Conservation (phyloP, 2,329 filamentous ascomycete species). For the Dactylellina cionopaga region DNA sequence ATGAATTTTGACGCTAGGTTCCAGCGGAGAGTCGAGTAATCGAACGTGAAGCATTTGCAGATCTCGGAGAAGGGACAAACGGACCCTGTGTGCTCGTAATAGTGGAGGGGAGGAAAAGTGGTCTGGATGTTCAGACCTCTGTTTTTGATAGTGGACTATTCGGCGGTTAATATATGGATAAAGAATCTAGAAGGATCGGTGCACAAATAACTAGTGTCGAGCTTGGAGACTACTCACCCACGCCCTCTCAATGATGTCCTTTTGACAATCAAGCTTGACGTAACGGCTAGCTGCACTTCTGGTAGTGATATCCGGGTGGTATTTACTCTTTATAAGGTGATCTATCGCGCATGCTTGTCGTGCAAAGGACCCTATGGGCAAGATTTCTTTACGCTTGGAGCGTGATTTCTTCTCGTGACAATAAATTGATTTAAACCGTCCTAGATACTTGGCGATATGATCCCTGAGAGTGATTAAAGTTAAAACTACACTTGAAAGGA, state of each 20-base stretch:
- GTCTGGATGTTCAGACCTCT: no score
- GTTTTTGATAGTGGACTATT: no score
- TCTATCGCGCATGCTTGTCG: not conserved
- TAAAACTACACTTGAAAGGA: not conserved
- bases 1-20: no score
- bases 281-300: not conserved
- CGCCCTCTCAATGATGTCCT: not conserved
- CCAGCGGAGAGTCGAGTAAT: no score
- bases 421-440: conserved; percentile 4
- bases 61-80: no score
- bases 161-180: no score
- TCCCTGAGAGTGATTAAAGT: not conserved
- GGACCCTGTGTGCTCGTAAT: no score
- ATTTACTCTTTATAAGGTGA: not conserved
- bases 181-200: no score
- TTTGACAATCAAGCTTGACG: conserved; percentile 11
- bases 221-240: not conserved
- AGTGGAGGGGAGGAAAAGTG: no score
- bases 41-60: no score
- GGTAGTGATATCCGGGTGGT: not conserved
- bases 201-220: no score
- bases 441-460: conserved; percentile 4
- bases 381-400: not conserved
- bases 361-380: conserved; percentile 1
- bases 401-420: not conserved